Evolutionary conservation across 768 basidiomycete species (phyloP), one percentile per base, ranked within the genome.

Genomic region (Leccinum arenicola): DNA sequence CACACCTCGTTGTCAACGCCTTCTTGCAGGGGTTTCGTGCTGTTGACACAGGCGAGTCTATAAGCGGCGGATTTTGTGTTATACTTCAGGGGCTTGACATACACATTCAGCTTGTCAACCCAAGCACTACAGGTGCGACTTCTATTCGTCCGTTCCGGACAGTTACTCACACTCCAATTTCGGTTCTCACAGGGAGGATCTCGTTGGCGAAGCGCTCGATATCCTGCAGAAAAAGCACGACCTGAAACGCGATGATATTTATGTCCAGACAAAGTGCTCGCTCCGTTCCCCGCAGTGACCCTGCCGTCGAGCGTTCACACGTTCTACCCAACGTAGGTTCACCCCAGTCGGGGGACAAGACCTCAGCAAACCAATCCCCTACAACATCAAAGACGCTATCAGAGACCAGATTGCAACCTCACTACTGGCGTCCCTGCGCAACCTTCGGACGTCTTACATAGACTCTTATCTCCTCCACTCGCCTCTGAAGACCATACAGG

Each of bases 391-490:
- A 3, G 75, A 79, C 50, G 57, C 81, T 1, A 73, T 91, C 56
- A 71, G 75, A 11, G 77, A 78, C 6, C 91, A 94, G 73, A 80
- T 94, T 59, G 66, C 73, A 9, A 63, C 80, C 1, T 93, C 89
- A 17, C 81, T 91, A 58, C 73, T 75, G 21, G 81, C 68, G 23
- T 94, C 92, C 10, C 78, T 93, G 50, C 68, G 71, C 52, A 87
- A 93, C 64, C 80, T 95, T 9, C 79, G 78, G 33, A 89, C 91
- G 2, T 80, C 81, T 9, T 91, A 90, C 67, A 73, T 95, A 56
- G 93, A 93, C 68, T 84, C 86, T 61, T 87, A 91, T 61, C 75
- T 94, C 53, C 79, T 95, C 6, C 93, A 95, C 68, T 88, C 87
- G 0, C 91, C 91, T 2, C 70, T 92, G 50, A 77, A 73, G 2